Evolutionary conservation across 305 asterid genomes (phyloP).

Genomic region (Fraxinus nigra): DNA sequence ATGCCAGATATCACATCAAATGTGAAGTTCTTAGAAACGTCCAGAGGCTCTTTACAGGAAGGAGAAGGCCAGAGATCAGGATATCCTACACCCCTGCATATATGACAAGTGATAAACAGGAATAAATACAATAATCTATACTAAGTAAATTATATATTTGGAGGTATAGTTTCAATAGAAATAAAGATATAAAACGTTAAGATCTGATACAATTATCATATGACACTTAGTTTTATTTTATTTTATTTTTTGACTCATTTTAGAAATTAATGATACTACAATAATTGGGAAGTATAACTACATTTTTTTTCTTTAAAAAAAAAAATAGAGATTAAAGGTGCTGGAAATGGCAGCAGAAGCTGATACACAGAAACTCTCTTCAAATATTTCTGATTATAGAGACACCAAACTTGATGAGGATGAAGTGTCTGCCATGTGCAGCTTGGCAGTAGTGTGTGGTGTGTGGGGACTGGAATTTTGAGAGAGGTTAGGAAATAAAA

Average conservation of each 20-base stretch:
- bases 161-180: neutral
- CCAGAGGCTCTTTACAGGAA: constrained; percentile 87
- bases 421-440: neutral
- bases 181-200: neutral
- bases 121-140: neutral
- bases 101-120: neutral
- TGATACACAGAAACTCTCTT: neutral
- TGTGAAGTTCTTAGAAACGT: constrained; percentile 80
- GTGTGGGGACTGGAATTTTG: neutral
- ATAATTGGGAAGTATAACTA: neutral
- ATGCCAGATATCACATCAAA: constrained; percentile 79
- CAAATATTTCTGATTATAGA: neutral
- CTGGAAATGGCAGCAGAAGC: neutral
- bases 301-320: neutral
- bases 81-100: constrained; percentile 82
- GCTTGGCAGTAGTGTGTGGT: neutral
- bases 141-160: neutral
- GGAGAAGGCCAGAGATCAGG: constrained; percentile 97
- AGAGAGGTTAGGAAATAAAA: neutral
- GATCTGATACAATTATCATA: neutral
- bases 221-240: neutral
- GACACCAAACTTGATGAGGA: neutral
- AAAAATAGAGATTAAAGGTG: neutral
- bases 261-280: neutral
- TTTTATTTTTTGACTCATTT: neutral